Percentiles rank a stretch among this genome's conserved stretches.
Evolutionary conservation across 1,139 yeast genomes (phyloP).

Genomic region (Diutina siamensis): DNA sequence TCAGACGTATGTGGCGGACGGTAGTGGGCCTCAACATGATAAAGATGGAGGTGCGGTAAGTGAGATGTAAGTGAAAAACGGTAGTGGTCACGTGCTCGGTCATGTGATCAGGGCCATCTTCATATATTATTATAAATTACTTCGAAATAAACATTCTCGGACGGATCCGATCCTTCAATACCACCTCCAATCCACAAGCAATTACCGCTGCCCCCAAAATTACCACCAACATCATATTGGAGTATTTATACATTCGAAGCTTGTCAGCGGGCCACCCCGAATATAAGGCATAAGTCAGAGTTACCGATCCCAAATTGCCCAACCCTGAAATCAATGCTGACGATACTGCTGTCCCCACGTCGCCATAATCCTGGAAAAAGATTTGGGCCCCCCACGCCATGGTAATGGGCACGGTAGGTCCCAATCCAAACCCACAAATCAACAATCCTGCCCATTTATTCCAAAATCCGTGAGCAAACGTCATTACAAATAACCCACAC

Average conservation of each 20-base stretch:
- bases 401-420: constrained; percentile 82
- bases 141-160: not conserved
- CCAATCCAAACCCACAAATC: constrained; percentile 76
- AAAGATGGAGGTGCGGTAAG: too few relatives aligned
- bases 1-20: too few relatives aligned
- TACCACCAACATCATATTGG: constrained; percentile 76
- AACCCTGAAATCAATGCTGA: constrained; percentile 77
- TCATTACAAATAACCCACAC: constrained; percentile 62
- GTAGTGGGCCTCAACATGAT: too few relatives aligned
- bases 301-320: constrained; percentile 78
- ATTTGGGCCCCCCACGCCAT: constrained; percentile 84
- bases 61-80: too few relatives aligned
- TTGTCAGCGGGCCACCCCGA: constrained; percentile 79
- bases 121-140: not conserved
- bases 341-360: constrained; percentile 74
- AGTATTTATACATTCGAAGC: constrained; percentile 46
- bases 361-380: constrained; percentile 62
- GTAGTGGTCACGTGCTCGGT: too few relatives aligned
- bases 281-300: constrained; percentile 76
- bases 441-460: constrained; percentile 67
- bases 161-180: not conserved
- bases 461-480: constrained; percentile 69
- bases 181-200: constrained; percentile 11
- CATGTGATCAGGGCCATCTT: not conserved
- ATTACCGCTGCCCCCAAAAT: constrained; percentile 66